Evolutionary conservation across 345 rosid genomes (phyloP).

Genomic region (Corchorus capsularis): DNA sequence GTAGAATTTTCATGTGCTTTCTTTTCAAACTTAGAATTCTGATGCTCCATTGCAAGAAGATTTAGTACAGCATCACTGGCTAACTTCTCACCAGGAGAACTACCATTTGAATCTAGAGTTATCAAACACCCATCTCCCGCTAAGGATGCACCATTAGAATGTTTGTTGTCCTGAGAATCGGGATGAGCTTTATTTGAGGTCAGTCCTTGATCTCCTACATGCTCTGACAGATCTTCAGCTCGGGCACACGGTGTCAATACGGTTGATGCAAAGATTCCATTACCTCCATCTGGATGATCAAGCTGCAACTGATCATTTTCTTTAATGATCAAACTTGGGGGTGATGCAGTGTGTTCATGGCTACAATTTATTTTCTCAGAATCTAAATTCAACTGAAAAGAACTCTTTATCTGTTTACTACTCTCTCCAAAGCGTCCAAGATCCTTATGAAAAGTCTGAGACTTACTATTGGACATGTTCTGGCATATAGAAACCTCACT

Average conservation of each 20-base stretch:
- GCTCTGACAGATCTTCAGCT: slow-evolving; percentile 33
- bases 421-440: slow-evolving; percentile 44
- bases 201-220: slow-evolving; percentile 31
- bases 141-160: slow-evolving; percentile 33
- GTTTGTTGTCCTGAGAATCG: slow-evolving; percentile 34
- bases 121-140: slow-evolving; percentile 37
- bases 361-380: slow-evolving; percentile 37
- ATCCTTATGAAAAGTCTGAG: slow-evolving; percentile 42
- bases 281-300: slow-evolving; percentile 38
- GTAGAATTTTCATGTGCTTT: slow-evolving; percentile 45
- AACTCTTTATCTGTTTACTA: slow-evolving; percentile 42
- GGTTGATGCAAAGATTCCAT: slow-evolving; percentile 33
- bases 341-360: slow-evolving; percentile 32
- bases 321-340: slow-evolving; percentile 35
- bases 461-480: slow-evolving; percentile 39
- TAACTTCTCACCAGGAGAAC: slow-evolving; percentile 40
- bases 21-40: slow-evolving; percentile 33
- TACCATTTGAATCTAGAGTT: slow-evolving; percentile 36
- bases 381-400: slow-evolving; percentile 28
- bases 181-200: slow-evolving; percentile 35
- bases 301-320: slow-evolving; percentile 27
- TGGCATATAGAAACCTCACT: slow-evolving; percentile 52
- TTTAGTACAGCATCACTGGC: slow-evolving; percentile 39
- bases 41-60: slow-evolving; percentile 33
- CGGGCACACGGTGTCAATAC: slow-evolving; percentile 23